Evolutionary conservation across 225 moss, liverwort and hornwort genomes (phyloP).

Genomic region (Thuidium tamariscinum): DNA sequence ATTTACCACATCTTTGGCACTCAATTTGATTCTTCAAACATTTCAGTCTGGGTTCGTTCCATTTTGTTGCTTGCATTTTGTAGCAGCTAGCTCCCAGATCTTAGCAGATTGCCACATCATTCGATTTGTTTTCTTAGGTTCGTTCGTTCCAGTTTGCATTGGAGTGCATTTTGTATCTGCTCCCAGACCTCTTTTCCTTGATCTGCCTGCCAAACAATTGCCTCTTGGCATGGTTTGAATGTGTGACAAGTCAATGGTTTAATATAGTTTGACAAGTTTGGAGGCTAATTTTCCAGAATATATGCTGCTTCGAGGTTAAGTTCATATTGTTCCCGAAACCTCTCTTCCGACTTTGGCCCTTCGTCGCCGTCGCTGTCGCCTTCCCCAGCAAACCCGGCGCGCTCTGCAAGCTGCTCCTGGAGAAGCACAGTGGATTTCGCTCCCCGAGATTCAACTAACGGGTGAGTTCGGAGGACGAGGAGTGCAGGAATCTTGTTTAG

Average conservation of each 20-base stretch:
- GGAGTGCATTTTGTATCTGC: neutral
- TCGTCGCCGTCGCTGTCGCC: conserved; percentile 4
- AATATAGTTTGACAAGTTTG: neutral
- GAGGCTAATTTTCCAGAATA: neutral
- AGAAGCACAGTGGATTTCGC: conserved; percentile 90
- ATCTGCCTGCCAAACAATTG: neutral
- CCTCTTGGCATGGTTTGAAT: neutral
- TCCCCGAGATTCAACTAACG: conserved; percentile 84
- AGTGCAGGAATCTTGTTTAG: neutral
- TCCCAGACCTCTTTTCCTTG: neutral
- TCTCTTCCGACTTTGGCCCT: conserved; percentile 16
- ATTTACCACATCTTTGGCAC: neutral
- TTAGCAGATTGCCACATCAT: neutral
- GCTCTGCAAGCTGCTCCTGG: conserved; percentile 41
- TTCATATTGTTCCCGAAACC: neutral
- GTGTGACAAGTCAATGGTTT: neutral
- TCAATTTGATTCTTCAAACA: neutral
- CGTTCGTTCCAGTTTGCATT: neutral
- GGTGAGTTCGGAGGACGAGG: conserved; percentile 14
- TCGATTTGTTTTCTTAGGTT: neutral
- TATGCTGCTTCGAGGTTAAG: neutral
- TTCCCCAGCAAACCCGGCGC: neutral
- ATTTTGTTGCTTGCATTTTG: neutral
- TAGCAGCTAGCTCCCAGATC: neutral
- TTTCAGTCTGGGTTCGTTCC: neutral